Evolutionary conservation across 2,329 filamentous ascomycete genomes (phyloP).

Genomic region (Nothophoma quercina): DNA sequence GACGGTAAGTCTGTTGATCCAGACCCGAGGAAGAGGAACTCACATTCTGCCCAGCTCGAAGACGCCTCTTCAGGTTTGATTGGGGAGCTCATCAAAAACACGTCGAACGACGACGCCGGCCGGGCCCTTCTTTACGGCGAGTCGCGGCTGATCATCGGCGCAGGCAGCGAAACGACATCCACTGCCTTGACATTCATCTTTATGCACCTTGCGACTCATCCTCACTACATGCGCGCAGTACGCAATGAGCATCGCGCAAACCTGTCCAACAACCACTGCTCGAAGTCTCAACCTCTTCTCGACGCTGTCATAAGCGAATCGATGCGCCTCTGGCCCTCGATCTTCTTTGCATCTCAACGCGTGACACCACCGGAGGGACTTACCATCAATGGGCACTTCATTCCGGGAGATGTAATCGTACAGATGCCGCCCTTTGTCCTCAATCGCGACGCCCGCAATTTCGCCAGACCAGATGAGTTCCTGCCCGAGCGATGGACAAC

Average conservation of each 20-base stretch:
- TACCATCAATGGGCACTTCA: conserved; percentile 25
- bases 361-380: conserved; percentile 41
- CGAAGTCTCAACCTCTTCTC: conserved; percentile 23
- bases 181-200: conserved; percentile 62
- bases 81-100: conserved; percentile 33
- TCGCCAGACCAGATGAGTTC: conserved; percentile 32
- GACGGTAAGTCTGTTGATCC: conserved; percentile 18
- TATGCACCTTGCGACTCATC: conserved; percentile 37
- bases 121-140: conserved; percentile 36
- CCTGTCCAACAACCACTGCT: conserved; percentile 16
- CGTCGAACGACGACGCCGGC: conserved; percentile 21
- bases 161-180: conserved; percentile 57
- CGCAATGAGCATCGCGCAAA: conserved; percentile 29
- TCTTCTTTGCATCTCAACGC: conserved; percentile 38
- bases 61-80: conserved; percentile 32
- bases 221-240: conserved; percentile 24
- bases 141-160: conserved; percentile 42
- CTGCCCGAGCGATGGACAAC: conserved; percentile 36
- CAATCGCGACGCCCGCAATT: conserved; percentile 30
- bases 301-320: conserved; percentile 37
- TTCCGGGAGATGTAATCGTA: conserved; percentile 41
- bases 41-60: conserved; percentile 16
- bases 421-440: conserved; percentile 29
- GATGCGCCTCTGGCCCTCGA: conserved; percentile 38
- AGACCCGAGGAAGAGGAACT: not conserved